phyloP scores from a whole-genome alignment of 768 basidiomycete species.

The Auriculariales sp. region DNA sequence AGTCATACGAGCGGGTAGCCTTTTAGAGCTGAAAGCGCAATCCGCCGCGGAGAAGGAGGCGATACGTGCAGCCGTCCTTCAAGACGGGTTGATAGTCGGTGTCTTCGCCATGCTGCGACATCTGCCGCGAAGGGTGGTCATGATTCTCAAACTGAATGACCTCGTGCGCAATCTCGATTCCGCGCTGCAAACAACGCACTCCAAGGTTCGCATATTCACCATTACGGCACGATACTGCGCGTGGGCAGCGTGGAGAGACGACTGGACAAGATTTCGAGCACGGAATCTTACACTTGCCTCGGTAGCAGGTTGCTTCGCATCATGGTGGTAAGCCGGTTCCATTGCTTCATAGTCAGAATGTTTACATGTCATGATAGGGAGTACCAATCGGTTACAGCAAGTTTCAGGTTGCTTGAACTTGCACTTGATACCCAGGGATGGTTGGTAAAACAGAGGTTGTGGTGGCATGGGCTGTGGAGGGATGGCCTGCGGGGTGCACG shows the following conservation, averaged over 20 bases:
- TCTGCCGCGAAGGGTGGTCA: conserved; percentile 70
- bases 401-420: conserved; percentile 37
- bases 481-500: conserved; percentile 52
- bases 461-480: conserved; percentile 47
- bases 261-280: conserved; percentile 34
- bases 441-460: conserved; percentile 38
- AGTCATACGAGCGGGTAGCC: conserved; percentile 53
- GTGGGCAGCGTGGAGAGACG: conserved; percentile 63
- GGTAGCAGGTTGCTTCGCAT: conserved; percentile 34
- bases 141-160: conserved; percentile 80
- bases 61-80: conserved; percentile 69
- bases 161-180: conserved; percentile 64
- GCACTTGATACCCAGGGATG: conserved; percentile 51
- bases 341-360: not conserved
- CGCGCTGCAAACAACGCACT: conserved; percentile 78
- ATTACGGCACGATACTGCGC: conserved; percentile 84
- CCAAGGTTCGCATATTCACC: conserved; percentile 78
- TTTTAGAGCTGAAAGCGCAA: conserved; percentile 63
- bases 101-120: conserved; percentile 80
- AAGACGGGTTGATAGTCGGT: conserved; percentile 69
- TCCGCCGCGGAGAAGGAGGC: conserved; percentile 66
- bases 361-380: conserved; percentile 27
- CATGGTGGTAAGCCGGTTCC: conserved; percentile 49
- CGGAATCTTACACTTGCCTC: conserved; percentile 11
- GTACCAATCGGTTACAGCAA: conserved; percentile 38